These are phyloP conservation scores for Aspergillus fumigatiaffinis DNA, from an alignment of 2,329 filamentous ascomycete genomes.

Conservation along the genomic window DNA sequence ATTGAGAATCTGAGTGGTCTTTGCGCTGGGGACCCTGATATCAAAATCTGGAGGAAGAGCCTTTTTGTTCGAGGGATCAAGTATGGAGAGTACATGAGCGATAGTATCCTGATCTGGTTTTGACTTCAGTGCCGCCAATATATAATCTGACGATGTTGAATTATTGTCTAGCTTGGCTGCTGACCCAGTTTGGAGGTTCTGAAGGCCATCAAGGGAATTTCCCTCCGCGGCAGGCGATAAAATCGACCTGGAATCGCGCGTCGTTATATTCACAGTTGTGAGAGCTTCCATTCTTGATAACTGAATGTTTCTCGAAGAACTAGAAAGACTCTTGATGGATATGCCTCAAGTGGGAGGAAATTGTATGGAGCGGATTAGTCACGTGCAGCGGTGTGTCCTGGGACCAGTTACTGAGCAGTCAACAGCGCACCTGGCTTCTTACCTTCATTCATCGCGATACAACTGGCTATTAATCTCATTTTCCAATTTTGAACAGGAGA, in stretches of 20 bases:
- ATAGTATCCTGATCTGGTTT: constrained; percentile 36
- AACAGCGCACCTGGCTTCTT: not conserved
- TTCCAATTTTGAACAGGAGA: not conserved
- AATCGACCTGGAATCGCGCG: constrained; percentile 15
- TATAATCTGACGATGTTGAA: constrained; percentile 25
- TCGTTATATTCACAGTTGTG: constrained; percentile 37
- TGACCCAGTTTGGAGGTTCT: constrained; percentile 9
- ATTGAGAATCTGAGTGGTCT: constrained; percentile 71
- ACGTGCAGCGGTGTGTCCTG: constrained; percentile 24
- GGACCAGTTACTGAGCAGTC: not conserved
- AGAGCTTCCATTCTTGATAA: constrained; percentile 34
- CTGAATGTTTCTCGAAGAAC: not conserved
- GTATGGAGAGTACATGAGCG: constrained; percentile 23
- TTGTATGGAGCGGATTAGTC: constrained; percentile 22
- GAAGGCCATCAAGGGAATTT: constrained; percentile 1
- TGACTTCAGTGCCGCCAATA: constrained; percentile 38
- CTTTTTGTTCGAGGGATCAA: constrained; percentile 33
- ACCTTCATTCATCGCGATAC: not conserved
- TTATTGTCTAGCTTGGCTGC: constrained; percentile 13
- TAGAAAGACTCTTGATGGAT: not conserved
- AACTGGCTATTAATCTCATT: not conserved
- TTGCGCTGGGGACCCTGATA: constrained; percentile 61
- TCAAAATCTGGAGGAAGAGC: constrained; percentile 43
- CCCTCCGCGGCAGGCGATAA: constrained; percentile 16
- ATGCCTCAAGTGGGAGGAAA: constrained; percentile 11